Evolutionary conservation across 192 early-diverging fungal species (phyloP).

Genomic region (Coemansia sp.): DNA sequence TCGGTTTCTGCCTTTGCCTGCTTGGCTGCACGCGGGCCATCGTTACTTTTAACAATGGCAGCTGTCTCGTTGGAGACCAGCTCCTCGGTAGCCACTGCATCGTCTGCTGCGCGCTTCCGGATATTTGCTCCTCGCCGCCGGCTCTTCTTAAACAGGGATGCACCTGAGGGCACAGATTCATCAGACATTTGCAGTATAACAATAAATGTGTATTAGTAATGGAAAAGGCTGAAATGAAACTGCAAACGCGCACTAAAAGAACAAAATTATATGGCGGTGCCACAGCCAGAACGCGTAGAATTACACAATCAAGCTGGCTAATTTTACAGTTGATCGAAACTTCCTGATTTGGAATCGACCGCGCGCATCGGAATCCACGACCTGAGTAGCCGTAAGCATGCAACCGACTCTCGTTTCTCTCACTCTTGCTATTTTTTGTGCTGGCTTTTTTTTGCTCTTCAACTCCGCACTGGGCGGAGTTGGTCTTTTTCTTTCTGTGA

Average conservation of each 20-base stretch:
- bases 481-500: not conserved
- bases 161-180: not conserved
- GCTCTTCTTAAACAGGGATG: constrained; percentile 38
- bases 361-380: constrained; percentile 1
- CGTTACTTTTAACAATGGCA: constrained; percentile 27
- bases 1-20: constrained; percentile 38
- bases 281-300: not conserved
- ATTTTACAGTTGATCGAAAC: not conserved
- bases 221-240: no score
- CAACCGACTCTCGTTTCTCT: not conserved
- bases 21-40: constrained; percentile 49
- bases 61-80: constrained; percentile 30
- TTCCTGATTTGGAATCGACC: not conserved
- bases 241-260: no score
- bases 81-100: constrained; percentile 14
- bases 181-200: constrained; percentile 5
- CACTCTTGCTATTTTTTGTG: constrained; percentile 1
- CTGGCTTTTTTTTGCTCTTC: not conserved
- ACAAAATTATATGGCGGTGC: not conserved
- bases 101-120: constrained; percentile 40
- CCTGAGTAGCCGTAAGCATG: not conserved
- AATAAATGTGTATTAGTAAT: constrained; percentile 1
- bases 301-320: not conserved
- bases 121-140: constrained; percentile 51
- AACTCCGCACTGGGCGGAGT: constrained; percentile 3